Conservation (phyloP, 1,284 basidiomycete species). For the Apiotrichum sp. region DNA sequence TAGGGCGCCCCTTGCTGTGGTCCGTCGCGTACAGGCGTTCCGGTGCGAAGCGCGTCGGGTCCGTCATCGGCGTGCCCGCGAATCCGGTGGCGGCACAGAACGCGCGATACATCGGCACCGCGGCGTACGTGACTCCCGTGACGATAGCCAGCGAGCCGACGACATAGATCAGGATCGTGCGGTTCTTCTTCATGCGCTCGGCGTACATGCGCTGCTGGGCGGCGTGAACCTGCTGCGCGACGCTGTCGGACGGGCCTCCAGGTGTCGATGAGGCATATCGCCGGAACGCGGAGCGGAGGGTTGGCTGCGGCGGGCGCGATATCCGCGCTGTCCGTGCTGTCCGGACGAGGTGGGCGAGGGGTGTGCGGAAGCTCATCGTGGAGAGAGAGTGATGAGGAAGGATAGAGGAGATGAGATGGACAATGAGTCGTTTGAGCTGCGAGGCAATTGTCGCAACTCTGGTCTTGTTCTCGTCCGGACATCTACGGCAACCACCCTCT, state of each 20-base stretch:
- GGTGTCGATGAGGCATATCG: background rate
- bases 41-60: constrained; percentile 69
- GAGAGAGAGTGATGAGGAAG: background rate
- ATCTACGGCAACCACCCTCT: no score
- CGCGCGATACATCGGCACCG: constrained; percentile 93
- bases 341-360: constrained; percentile 45
- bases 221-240: background rate
- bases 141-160: constrained; percentile 61
- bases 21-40: constrained; percentile 72
- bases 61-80: constrained; percentile 87
- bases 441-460: background rate
- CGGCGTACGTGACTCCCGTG: constrained; percentile 84
- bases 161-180: constrained; percentile 35
- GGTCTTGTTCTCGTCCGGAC: no score
- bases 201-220: constrained; percentile 29
- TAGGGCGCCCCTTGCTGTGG: constrained; percentile 57
- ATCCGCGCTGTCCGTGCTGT: constrained; percentile 48
- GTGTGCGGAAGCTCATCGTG: constrained; percentile 2
- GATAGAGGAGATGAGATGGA: background rate
- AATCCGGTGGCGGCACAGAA: constrained; percentile 98
- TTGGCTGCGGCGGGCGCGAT: constrained; percentile 53
- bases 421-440: background rate
- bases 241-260: background rate
- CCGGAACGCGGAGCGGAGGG: background rate
- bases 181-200: constrained; percentile 28